Conservation (phyloP, 176 grass and related monocot species). For the Paspalum vaginatum region DNA sequence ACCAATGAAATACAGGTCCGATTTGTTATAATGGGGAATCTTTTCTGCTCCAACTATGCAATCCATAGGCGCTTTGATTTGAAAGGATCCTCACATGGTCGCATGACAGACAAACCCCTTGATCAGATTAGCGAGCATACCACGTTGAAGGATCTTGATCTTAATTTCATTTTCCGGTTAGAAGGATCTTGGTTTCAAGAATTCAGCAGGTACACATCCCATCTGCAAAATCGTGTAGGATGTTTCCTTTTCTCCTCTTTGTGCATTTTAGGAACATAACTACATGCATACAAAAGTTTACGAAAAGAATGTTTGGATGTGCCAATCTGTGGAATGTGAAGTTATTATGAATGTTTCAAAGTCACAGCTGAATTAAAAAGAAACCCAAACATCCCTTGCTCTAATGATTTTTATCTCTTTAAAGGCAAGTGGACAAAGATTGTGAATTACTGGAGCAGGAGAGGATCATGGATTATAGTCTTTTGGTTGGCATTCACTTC, state of each 20-base stretch:
- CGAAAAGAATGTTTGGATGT: constrained; percentile 13
- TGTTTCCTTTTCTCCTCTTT: constrained; percentile 23
- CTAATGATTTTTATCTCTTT: constrained; percentile 12
- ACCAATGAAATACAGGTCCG: constrained; percentile 56
- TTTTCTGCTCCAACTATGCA: constrained; percentile 59
- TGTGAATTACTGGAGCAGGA: constrained; percentile 89
- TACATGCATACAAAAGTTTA: background rate
- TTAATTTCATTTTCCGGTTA: constrained; percentile 82
- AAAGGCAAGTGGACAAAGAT: constrained; percentile 88
- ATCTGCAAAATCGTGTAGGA: background rate
- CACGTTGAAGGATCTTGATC: constrained; percentile 85
- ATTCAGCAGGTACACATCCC: constrained; percentile 56
- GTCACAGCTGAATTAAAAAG: background rate
- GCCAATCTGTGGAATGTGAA: background rate
- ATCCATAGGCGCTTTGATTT: constrained; percentile 81
- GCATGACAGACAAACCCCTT: constrained; percentile 76
- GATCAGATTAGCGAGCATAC: constrained; percentile 76
- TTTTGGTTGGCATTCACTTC: constrained; percentile 89
- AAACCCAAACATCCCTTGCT: background rate
- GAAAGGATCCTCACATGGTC: constrained; percentile 85
- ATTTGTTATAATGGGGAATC: constrained; percentile 93
- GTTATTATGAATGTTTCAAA: constrained; percentile 3
- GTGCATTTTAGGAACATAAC: background rate
- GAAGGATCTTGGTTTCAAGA: constrained; percentile 70
- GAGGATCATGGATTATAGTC: constrained; percentile 96